Percentiles rank a stretch among this genome's conserved stretches.
These are phyloP conservation scores for Rubroshorea leprosula DNA, from an alignment of 345 rosid species.

Conservation along the genomic window DNA sequence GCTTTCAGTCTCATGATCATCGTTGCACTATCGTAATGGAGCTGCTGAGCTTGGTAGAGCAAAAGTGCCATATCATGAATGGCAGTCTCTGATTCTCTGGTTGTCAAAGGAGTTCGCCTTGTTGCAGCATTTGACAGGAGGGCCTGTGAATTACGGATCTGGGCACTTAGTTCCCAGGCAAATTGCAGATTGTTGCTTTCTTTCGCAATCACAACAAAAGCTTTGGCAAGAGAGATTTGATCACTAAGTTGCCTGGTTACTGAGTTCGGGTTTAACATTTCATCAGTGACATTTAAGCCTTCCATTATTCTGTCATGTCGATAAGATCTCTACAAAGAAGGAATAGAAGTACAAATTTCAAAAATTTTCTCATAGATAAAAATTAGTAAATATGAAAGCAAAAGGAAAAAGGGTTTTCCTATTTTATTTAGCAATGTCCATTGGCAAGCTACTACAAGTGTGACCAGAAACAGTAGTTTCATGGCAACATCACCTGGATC, in stretches of 20 bases:
- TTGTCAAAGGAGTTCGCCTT: conserved; percentile 61
- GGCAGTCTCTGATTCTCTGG: conserved; percentile 65
- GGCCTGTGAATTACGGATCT: conserved; percentile 78
- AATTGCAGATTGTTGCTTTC: conserved; percentile 90
- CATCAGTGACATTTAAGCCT: conserved; percentile 73
- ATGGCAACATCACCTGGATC: neutral
- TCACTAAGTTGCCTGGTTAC: conserved; percentile 80
- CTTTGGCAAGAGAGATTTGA: conserved; percentile 88
- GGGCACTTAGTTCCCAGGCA: conserved; percentile 97
- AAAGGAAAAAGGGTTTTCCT: neutral
- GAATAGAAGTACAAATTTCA: neutral
- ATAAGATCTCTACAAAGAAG: conserved; percentile 38
- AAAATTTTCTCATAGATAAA: neutral
- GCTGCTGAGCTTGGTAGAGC: conserved; percentile 82
- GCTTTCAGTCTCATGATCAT: conserved; percentile 94
- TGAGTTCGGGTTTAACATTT: conserved; percentile 69
- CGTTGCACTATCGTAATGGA: conserved; percentile 87
- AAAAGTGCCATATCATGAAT: conserved; percentile 79
- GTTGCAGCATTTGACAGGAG: conserved; percentile 75
- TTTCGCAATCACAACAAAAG: conserved; percentile 85
- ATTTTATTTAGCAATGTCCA: neutral
- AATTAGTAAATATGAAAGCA: neutral
- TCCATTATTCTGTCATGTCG: conserved; percentile 49
- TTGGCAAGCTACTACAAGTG: neutral
- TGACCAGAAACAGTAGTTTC: conserved; percentile 3